A percentile compares a stretch with the other conserved stretches of the same genome.
phyloP scores from a whole-genome alignment of 2,329 filamentous ascomycete genomes.

The Cryphonectria radicalis region DNA sequence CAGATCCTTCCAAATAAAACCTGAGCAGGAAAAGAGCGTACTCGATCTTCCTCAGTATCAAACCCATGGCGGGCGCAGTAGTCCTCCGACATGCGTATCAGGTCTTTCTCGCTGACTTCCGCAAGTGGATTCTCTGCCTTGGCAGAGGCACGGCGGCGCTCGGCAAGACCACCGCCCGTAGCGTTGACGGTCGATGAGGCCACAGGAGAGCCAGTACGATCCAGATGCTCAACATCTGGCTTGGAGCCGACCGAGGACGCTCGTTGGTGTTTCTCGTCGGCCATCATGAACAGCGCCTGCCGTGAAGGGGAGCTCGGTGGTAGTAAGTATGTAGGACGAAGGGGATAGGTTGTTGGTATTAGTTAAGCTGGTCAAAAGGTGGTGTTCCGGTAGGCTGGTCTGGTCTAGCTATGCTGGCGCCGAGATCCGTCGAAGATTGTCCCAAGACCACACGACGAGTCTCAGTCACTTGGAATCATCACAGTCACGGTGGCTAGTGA shows the following conservation, averaged over 20 bases:
- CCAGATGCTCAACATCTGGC: constrained; percentile 36
- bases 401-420: background rate
- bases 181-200: background rate
- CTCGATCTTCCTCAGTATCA: constrained; percentile 57
- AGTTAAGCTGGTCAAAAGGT: background rate
- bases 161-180: constrained; percentile 34
- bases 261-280: constrained; percentile 33
- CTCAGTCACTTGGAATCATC: background rate
- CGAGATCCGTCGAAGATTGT: background rate
- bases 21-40: background rate
- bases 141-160: constrained; percentile 42
- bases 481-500: background rate
- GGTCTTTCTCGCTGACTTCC: constrained; percentile 47
- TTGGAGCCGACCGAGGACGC: constrained; percentile 34
- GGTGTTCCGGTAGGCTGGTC: background rate
- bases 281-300: constrained; percentile 9
- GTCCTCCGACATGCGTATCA: constrained; percentile 59
- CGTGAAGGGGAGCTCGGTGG: background rate
- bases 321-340: background rate
- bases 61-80: constrained; percentile 62
- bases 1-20: too few species aligned
- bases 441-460: background rate
- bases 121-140: constrained; percentile 48
- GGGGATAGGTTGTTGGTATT: background rate
- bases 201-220: background rate